Percentiles rank a stretch among this genome's conserved stretches.
Conservation (phyloP, 2,329 filamentous ascomycete genomes). For the Truncatella angustata region DNA sequence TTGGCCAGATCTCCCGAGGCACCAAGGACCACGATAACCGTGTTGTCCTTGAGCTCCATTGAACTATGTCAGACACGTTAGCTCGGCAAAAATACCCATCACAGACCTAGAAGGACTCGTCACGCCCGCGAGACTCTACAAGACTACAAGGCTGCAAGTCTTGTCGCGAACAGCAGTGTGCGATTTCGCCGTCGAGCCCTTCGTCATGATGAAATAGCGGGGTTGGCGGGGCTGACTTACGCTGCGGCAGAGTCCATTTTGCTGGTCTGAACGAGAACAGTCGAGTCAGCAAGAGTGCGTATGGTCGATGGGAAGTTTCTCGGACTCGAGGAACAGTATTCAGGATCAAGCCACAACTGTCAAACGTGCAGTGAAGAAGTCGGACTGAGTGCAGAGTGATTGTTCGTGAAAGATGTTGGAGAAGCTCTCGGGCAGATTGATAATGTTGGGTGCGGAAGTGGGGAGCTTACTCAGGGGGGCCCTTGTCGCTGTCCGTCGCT, state of each 20-base stretch:
- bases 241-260: conserved; percentile 29
- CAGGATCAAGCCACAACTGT: neutral
- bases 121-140: too few relatives aligned
- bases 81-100: conserved; percentile 32
- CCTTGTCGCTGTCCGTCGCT: neutral
- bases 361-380: neutral
- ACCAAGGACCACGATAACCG: conserved; percentile 91
- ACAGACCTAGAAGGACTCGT: neutral
- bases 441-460: conserved; percentile 8
- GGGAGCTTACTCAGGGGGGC: conserved; percentile 10
- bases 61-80: conserved; percentile 50
- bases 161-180: conserved; percentile 12
- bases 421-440: conserved; percentile 9
- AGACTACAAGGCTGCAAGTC: neutral
- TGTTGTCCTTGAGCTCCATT: conserved; percentile 98
- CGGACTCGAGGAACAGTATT: neutral
- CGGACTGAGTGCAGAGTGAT: too few relatives aligned
- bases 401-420: conserved; percentile 1
- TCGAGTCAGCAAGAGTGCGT: conserved; percentile 4
- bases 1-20: conserved; percentile 97
- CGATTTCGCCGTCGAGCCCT: neutral
- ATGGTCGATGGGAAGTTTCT: conserved; percentile 8
- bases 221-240: conserved; percentile 32
- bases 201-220: conserved; percentile 28
- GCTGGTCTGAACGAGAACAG: conserved; percentile 13